phyloP scores from a whole-genome alignment of 306 rosid genomes.

The Acacia crassicarpa region DNA sequence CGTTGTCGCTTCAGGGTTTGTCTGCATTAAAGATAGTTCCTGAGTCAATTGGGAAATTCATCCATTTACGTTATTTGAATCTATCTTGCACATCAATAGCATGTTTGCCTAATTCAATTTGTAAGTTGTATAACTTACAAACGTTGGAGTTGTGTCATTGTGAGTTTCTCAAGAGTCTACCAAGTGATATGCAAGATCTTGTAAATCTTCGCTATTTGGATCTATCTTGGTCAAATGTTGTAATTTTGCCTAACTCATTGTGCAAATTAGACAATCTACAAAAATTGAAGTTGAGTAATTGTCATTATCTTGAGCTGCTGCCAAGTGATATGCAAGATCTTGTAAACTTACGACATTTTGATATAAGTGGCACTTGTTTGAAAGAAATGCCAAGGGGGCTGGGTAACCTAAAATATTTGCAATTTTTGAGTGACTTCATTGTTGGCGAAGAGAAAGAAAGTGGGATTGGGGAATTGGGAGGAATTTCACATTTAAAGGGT shows the following conservation, averaged over 20 bases:
- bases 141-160: neutral
- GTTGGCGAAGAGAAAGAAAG: neutral
- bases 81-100: accelerated
- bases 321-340: constrained; percentile 13
- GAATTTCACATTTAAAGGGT: neutral
- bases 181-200: neutral
- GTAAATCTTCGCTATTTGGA: constrained; percentile 9
- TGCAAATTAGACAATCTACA: constrained; percentile 26
- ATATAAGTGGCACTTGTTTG: neutral
- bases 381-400: neutral
- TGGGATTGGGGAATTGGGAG: neutral
- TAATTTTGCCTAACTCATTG: neutral
- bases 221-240: neutral
- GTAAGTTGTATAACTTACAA: constrained; percentile 24
- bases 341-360: constrained; percentile 12
- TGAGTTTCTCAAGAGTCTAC: neutral
- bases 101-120: neutral
- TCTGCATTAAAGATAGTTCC: neutral
- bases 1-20: neutral
- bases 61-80: constrained; percentile 11
- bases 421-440: neutral
- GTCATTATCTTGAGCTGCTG: neutral
- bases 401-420: neutral
- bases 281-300: neutral
- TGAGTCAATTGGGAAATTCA: constrained; percentile 10